Conservation (phyloP, 2,329 filamentous ascomycete genomes). For the Venturia aucupariae region DNA sequence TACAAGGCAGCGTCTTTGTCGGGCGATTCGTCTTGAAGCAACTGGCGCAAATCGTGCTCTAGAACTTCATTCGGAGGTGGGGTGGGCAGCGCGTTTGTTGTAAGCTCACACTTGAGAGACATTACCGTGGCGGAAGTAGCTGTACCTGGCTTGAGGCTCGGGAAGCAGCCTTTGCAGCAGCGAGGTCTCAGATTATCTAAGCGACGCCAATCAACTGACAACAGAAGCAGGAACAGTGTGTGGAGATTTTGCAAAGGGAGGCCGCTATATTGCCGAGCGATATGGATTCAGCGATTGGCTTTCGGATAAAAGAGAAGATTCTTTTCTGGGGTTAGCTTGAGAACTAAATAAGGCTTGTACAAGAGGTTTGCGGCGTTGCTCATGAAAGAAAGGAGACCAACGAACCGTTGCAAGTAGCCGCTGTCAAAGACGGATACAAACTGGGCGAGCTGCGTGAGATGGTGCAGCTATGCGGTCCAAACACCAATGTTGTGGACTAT, state of each 20-base stretch:
- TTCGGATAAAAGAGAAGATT: constrained; percentile 1
- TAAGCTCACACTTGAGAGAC: constrained; percentile 1
- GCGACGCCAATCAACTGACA: neutral
- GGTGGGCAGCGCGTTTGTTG: neutral
- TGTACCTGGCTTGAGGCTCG: neutral
- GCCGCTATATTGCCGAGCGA: neutral
- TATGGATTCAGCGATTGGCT: neutral
- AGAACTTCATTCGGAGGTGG: constrained; percentile 1
- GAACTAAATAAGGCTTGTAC: constrained; percentile 3
- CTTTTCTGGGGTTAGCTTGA: constrained; percentile 2
- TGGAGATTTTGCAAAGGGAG: constrained; percentile 1
- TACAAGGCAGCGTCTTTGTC: constrained; percentile 8
- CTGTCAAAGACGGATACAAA: constrained; percentile 9
- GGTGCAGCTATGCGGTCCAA: constrained; percentile 6
- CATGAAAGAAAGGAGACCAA: constrained; percentile 4
- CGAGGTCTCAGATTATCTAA: constrained; percentile 7
- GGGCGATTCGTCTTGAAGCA: neutral
- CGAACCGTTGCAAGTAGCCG: constrained; percentile 12
- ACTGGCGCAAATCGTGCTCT: neutral
- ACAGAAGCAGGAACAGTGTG: neutral
- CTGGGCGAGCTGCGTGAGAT: constrained; percentile 2
- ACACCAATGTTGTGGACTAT: constrained; percentile 4
- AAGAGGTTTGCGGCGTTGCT: constrained; percentile 8
- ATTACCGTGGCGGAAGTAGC: neutral
- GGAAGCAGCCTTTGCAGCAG: neutral